phyloP scores from a whole-genome alignment of 169 alveolate species.

The Cryptosporidium xiaoi region DNA sequence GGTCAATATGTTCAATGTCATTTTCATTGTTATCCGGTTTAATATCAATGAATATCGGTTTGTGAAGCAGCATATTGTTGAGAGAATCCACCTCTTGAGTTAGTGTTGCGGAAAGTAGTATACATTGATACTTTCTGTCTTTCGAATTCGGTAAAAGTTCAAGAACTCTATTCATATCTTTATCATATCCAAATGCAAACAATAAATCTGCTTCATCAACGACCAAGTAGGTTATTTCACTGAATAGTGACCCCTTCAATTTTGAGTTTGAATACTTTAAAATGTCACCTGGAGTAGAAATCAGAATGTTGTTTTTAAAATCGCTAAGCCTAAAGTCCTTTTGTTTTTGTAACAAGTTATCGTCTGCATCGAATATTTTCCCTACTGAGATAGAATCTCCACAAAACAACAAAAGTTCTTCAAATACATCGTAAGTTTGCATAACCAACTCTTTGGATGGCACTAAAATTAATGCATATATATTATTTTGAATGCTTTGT shows the following conservation, averaged over 20 bases:
- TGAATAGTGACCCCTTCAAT: background rate
- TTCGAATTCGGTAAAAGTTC: conserved; percentile 50
- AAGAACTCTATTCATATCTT: conserved; percentile 35
- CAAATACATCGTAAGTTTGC: conserved; percentile 57
- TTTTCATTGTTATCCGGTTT: conserved; percentile 19
- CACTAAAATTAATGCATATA: conserved; percentile 39
- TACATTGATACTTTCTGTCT: conserved; percentile 68
- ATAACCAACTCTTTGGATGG: conserved; percentile 63
- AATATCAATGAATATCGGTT: conserved; percentile 24
- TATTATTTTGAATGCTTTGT: background rate
- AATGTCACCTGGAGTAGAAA: conserved; percentile 65
- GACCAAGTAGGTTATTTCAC: conserved; percentile 20
- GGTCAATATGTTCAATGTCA: background rate
- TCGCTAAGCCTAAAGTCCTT: background rate
- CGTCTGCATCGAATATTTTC: conserved; percentile 42
- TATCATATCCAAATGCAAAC: conserved; percentile 73
- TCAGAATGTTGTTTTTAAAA: conserved; percentile 8
- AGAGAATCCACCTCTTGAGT: conserved; percentile 39
- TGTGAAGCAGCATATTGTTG: conserved; percentile 37
- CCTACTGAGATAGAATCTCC: conserved; percentile 35
- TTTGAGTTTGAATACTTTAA: background rate
- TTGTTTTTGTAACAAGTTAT: conserved; percentile 41
- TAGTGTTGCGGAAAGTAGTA: conserved; percentile 52
- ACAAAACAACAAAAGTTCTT: conserved; percentile 14
- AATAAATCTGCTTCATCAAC: conserved; percentile 69